Evolutionary conservation across 805 yeast species (phyloP), one percentile per base, ranked within the genome.

Genomic region (Ogataea wickerhamii): DNA sequence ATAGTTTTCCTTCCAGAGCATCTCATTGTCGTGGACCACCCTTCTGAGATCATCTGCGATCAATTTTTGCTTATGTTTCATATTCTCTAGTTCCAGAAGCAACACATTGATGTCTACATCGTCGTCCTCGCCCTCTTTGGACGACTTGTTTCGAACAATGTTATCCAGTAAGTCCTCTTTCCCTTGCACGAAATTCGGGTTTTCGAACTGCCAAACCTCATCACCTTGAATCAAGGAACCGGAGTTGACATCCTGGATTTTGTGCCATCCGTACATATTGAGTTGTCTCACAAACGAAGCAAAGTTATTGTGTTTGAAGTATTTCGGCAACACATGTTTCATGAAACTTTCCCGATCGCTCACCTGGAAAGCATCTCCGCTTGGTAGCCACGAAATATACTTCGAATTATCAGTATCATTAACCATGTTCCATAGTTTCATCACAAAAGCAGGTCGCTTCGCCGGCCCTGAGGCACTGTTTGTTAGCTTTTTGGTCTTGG

Each of bases 241-340:
- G 18, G 83, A 74, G 40, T 67, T 84, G 17, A 89, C 78, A 62
- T 93, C 98, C 63, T 93, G 98, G 4, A 93, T 93, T 63, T 93
- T 93, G 67, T 89, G 98, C 96, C 97, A 93, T 8, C 98, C 98
- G 59, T 93, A 93, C 98, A 93, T 91, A 64, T 91, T 91, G 53
- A 91, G 71, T 59, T 91, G 98, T 45, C 98, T 78, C 12, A 93
- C 98, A 71, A 93, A 93, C 22, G 93, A 81, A 16, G 98, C 94
- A 64, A 93, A 89, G 59, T 93, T 91, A 44, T 86, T 82, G 64
- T 93, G 98, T 61, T 93, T 93, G 71, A 89, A 93, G 65, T 87
- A 93, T 55, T 81, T 80, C 4, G 99, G 98, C 45, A 93, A 65
- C 19, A 93, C 81, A 43, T 73, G 68, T 52, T 81, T 85, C 73